Evolutionary conservation across 2,329 filamentous ascomycete species (phyloP), one percentile per base, ranked within the genome.

Genomic region (Alternaria dauci): DNA sequence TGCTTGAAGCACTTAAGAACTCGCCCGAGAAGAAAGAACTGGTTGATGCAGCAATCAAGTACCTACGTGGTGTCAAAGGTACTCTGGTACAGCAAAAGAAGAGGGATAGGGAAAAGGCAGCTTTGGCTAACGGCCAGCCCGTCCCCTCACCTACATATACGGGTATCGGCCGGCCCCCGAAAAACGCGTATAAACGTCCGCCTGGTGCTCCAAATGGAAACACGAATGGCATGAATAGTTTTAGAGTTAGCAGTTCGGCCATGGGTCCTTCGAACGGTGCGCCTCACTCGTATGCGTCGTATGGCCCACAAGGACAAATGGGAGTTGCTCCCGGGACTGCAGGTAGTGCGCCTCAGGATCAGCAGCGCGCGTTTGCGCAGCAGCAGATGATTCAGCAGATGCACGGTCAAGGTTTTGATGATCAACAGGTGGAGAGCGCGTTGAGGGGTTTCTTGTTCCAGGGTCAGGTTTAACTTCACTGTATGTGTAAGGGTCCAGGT

Each of bases 1-100:
- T 92, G 83, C 79, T 93, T 16, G 83, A 87, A 56, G 84, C 86
- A 0, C 75, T 93, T 23, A 87, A 87, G 68, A 77, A 81, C 54
- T 88, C 85, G 55, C 83, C 81, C 0, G 89, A 91, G 70, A 79
- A 83, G 11, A 79, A 78, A 26, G 80, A 85, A 20, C 73, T 87
- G 8, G 79, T 89, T 11, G 81, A 84, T 11, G 72, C 81, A 28
- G 88, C 88, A 2, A 81, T 79, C 41, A 85, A 83, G 61, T 89
- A 89, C 66, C 74, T 90, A 16, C 77, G 81, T 16, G 85, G 85
- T 4, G 80, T 89, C 44, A 85, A 87, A 58, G 84, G 84, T 7
- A 80, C 83, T 54, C 71, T 89, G 11, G 84, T 85, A 14, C 83
- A 85, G 62, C 74, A 81, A 44, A 86, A 86, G 73, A 86, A 83